Base-by-base conservation (phyloP, 202 grass and related monocot genomes). In the Elaeis oleifera region DNA sequence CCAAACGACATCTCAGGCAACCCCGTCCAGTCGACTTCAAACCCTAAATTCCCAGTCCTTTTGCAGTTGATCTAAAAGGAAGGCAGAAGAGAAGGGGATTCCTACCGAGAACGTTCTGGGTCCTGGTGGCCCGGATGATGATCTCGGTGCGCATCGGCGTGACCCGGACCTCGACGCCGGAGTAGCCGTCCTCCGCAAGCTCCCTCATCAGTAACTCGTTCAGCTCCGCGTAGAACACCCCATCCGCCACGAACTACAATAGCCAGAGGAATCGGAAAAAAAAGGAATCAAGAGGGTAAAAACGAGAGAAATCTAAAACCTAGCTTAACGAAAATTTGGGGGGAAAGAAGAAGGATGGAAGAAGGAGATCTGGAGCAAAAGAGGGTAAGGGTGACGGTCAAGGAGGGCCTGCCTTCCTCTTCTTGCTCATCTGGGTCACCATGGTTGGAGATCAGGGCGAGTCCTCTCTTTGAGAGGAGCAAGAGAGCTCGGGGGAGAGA, bases 401-500 rank as follows among this genome's bases (percentile, higher is more conserved):
- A 28, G 27, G 4, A 28, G 27, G 32, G 32, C 25, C 28, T 60
- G 25, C 58, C 58, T 36, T 61, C 24, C 58, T 25, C 58, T 61
- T 61, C 58, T 61, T 61, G 58, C 26, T 61, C 16, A 61, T 61
- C 17, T 39, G 58, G 28, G 58, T 61, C 28, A 28, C 58, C 58
- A 61, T 39, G 25, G 26, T 9, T n/a, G 58, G 58, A 61, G 58
- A 36, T 61, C 58, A 27, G 4, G 6, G 26, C 58, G 16, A 60
- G 58, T 16, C 32, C 25, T 60, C 15, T 16, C 58, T 29, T 31
- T 16, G 23, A 27, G 58, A 25, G 23, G 57, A 59, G 57, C 16
- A 5, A 16, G 15, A 4, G 0, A 8, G 5, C 6, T 17, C 23
- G 26, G 13, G 13, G 5, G 0, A 16, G 11, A 26, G 13, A 25